phyloP scores from a whole-genome alignment of 257 asterid genomes.

The Verbena officinalis region DNA sequence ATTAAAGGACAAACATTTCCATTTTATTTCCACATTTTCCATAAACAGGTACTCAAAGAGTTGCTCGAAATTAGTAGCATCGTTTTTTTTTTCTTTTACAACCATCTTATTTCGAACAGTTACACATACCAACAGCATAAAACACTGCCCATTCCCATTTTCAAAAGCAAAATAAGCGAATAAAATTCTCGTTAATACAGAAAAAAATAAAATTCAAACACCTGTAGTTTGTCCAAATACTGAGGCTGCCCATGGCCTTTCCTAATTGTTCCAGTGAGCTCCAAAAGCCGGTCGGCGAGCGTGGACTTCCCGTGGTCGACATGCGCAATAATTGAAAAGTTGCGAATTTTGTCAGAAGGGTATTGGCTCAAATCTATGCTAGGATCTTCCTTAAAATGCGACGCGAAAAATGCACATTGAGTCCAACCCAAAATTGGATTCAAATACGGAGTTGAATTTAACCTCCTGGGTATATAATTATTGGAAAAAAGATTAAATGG shows the following conservation, averaged over 20 bases:
- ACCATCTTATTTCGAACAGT: not conserved
- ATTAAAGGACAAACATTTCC: not conserved
- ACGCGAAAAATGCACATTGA: slow-evolving; percentile 67
- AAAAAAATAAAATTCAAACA: slow-evolving; percentile 26
- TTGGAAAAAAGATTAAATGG: slow-evolving; percentile 25
- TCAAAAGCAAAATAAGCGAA: not conserved
- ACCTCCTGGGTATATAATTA: slow-evolving; percentile 16
- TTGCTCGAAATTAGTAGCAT: slow-evolving; percentile 11
- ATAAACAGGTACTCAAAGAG: not conserved
- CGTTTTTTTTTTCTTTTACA: not conserved
- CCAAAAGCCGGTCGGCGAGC: slow-evolving; percentile 95
- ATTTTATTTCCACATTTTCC: slow-evolving; percentile 12
- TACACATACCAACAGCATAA: slow-evolving; percentile 9
- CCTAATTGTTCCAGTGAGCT: slow-evolving; percentile 91
- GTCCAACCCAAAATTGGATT: slow-evolving; percentile 43
- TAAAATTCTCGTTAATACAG: slow-evolving; percentile 1
- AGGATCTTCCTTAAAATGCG: slow-evolving; percentile 69
- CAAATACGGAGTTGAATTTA: slow-evolving; percentile 25
- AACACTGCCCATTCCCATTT: not conserved
- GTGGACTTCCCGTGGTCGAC: slow-evolving; percentile 99
- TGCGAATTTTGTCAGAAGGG: slow-evolving; percentile 82
- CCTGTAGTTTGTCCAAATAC: slow-evolving; percentile 96
- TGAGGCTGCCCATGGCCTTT: slow-evolving; percentile 99
- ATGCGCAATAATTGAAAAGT: slow-evolving; percentile 95
- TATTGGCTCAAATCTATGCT: slow-evolving; percentile 67